Percentiles rank a stretch among this genome's conserved stretches.
Evolutionary conservation across 805 yeast species (phyloP).

Genomic region (Yamadazyma phyllophila): DNA sequence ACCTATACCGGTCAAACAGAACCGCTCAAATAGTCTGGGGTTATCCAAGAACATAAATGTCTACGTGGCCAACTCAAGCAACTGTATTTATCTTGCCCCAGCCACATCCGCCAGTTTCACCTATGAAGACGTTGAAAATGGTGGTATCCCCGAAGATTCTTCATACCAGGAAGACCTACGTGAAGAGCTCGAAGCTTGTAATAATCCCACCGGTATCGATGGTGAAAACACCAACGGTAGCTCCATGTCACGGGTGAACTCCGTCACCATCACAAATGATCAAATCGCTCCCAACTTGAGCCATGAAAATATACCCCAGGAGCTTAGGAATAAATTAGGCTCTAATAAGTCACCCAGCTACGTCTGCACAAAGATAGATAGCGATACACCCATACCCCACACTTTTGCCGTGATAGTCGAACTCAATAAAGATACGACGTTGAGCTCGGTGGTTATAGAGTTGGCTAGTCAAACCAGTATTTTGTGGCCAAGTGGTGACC

Average conservation of each 20-base stretch:
- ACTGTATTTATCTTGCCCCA: constrained; percentile 40
- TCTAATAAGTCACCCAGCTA: constrained; percentile 35
- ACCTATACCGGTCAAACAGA: constrained; percentile 36
- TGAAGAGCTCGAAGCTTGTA: background rate
- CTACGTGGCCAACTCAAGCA: constrained; percentile 38
- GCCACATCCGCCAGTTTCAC: constrained; percentile 39
- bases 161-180: background rate
- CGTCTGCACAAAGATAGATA: constrained; percentile 34
- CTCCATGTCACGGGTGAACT: constrained; percentile 4
- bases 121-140: constrained; percentile 44
- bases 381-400: constrained; percentile 46
- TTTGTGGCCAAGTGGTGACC: constrained; percentile 55
- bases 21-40: constrained; percentile 22
- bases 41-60: constrained; percentile 27
- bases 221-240: background rate
- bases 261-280: constrained; percentile 1
- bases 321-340: constrained; percentile 21
- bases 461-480: constrained; percentile 44
- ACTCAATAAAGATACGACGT: constrained; percentile 36
- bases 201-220: background rate
- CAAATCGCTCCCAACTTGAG: constrained; percentile 2
- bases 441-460: constrained; percentile 39
- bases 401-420: constrained; percentile 53
- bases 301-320: constrained; percentile 8
- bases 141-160: constrained; percentile 22